These are phyloP conservation scores for Pichia manshurica DNA, from an alignment of 805 yeast species.

Conservation along the genomic window DNA sequence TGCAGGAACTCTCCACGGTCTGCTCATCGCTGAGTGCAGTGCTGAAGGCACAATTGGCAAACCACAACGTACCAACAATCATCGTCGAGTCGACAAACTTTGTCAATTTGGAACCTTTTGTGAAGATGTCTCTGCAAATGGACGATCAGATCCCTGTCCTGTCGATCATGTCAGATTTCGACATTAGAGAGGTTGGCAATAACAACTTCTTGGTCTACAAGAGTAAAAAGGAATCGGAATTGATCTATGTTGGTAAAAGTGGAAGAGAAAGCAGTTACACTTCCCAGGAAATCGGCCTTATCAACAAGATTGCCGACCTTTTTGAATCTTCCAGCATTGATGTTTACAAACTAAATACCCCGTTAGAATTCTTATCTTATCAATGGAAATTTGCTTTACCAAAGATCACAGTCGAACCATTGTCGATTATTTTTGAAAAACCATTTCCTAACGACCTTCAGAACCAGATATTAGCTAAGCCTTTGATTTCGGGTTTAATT, in stretches of 20 bases:
- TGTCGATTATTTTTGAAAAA: slow-evolving; percentile 67
- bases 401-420: slow-evolving; percentile 69
- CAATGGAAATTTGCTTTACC: slow-evolving; percentile 88
- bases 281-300: slow-evolving; percentile 35
- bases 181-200: slow-evolving; percentile 38
- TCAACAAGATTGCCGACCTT: slow-evolving; percentile 33
- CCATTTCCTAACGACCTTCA: slow-evolving; percentile 54
- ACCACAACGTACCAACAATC: slow-evolving; percentile 40
- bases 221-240: slow-evolving; percentile 39
- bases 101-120: slow-evolving; percentile 66
- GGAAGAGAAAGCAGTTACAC: slow-evolving; percentile 41
- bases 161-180: slow-evolving; percentile 59
- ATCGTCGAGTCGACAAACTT: slow-evolving; percentile 67
- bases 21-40: slow-evolving; percentile 35
- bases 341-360: slow-evolving; percentile 44
- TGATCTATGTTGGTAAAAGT: slow-evolving; percentile 37
- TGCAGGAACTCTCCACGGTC: slow-evolving; percentile 45
- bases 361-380: slow-evolving; percentile 57
- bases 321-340: slow-evolving; percentile 38
- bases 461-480: slow-evolving; percentile 74
- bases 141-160: slow-evolving; percentile 36
- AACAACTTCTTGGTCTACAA: slow-evolving; percentile 32
- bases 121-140: slow-evolving; percentile 34
- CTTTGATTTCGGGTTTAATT: slow-evolving; percentile 73
- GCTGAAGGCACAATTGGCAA: slow-evolving; percentile 25